Evolutionary conservation across 192 early-diverging fungal species (phyloP).

Genomic region (Gryganskiella cystojenkinii): DNA sequence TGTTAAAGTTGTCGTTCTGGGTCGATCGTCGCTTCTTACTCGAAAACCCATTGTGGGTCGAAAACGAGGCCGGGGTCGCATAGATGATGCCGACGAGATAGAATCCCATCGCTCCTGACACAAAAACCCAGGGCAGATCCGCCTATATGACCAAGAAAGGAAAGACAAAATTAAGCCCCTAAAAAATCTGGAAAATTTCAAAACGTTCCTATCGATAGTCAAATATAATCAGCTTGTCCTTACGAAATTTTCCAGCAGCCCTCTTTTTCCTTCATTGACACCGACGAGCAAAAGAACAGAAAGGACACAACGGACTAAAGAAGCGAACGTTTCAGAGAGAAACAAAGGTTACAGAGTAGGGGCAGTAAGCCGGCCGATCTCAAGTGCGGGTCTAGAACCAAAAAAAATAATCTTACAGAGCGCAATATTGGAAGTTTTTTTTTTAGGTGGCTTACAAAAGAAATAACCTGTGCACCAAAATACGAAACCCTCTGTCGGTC

Average conservation of each 20-base stretch:
- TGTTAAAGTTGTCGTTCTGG: conserved; percentile 7
- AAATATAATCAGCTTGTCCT: too few species aligned
- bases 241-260: conserved; percentile 46
- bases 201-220: too few species aligned
- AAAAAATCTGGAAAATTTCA: too few species aligned
- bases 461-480: conserved; percentile 52
- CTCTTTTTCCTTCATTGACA: conserved; percentile 45
- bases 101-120: conserved; percentile 49
- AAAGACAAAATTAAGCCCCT: too few species aligned
- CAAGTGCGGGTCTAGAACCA: too few species aligned
- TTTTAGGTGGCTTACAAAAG: conserved; percentile 54
- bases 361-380: too few species aligned
- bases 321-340: not conserved
- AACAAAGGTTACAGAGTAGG: not conserved
- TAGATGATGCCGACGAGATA: conserved; percentile 54
- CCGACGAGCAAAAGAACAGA: conserved; percentile 38
- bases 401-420: too few species aligned
- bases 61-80: conserved; percentile 47
- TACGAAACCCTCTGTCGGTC: conserved; percentile 45
- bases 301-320: conserved; percentile 42
- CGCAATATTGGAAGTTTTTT: too few species aligned
- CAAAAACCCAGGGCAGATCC: conserved; percentile 50
- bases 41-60: conserved; percentile 47
- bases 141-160: conserved; percentile 17
- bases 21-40: conserved; percentile 29